Conservation (phyloP, 1,139 yeast species). For the Citeromyces siamensis region DNA sequence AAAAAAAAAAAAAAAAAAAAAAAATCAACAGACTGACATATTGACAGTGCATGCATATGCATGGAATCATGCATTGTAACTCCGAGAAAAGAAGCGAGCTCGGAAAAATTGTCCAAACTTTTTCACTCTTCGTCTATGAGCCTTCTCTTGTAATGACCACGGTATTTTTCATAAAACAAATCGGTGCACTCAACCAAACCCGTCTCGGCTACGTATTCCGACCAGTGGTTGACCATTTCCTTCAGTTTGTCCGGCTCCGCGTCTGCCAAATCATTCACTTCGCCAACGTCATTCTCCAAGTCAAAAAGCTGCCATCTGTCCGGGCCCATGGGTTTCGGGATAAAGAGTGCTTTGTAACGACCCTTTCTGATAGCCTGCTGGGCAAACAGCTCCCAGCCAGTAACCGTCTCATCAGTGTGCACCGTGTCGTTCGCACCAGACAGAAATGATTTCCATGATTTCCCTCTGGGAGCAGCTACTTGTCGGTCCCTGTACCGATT, state of each 20-base stretch:
- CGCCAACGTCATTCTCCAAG: conserved; percentile 31
- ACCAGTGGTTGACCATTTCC: conserved; percentile 34
- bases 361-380: conserved; percentile 44
- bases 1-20: too few relatives aligned
- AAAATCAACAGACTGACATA: too few relatives aligned
- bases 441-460: conserved; percentile 26
- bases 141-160: background rate
- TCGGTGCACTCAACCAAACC: conserved; percentile 29
- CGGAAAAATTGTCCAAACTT: too few relatives aligned
- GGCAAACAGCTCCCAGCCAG: conserved; percentile 49
- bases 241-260: conserved; percentile 21
- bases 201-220: conserved; percentile 39
- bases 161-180: background rate
- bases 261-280: conserved; percentile 27
- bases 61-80: too few relatives aligned
- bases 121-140: background rate
- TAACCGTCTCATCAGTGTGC: conserved; percentile 32
- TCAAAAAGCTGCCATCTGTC: conserved; percentile 38
- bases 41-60: too few relatives aligned
- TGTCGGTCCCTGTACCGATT: conserved; percentile 22
- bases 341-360: conserved; percentile 31
- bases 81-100: too few relatives aligned
- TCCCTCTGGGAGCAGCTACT: conserved; percentile 28
- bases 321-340: conserved; percentile 36
- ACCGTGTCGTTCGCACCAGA: conserved; percentile 17